A percentile compares a stretch with the other conserved stretches of the same genome.
phyloP scores from a whole-genome alignment of 2,329 filamentous ascomycete species.

The Nakataea oryzae region DNA sequence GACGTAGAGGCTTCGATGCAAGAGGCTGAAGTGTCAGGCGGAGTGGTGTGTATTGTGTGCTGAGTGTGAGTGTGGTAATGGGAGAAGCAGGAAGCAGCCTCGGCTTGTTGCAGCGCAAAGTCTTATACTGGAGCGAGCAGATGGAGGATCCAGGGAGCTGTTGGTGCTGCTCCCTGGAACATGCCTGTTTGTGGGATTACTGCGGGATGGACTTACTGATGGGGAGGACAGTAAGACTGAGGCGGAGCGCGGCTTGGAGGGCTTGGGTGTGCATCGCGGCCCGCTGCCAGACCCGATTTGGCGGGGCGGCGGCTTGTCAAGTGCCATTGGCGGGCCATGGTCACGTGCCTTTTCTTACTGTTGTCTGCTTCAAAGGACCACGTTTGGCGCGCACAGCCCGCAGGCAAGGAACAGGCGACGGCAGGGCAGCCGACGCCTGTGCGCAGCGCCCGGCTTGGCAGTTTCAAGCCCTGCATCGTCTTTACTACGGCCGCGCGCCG shows the following conservation, averaged over 20 bases:
- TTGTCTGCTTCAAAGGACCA: too few species aligned
- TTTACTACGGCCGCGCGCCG: too few species aligned
- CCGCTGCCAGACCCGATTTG: background rate
- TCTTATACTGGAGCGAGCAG: background rate
- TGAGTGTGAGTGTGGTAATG: background rate
- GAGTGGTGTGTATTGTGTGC: background rate
- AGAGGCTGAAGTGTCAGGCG: background rate
- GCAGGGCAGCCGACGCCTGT: too few species aligned
- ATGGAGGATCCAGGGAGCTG: background rate
- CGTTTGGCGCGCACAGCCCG: too few species aligned
- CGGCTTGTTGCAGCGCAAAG: background rate
- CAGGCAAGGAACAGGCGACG: too few species aligned
- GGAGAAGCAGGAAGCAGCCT: background rate
- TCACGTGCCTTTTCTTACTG: background rate
- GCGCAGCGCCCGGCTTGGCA: too few species aligned
- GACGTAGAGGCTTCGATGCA: background rate
- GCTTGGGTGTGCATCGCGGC: background rate
- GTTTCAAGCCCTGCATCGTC: too few species aligned
- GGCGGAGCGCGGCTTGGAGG: background rate
- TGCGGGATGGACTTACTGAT: slow-evolving; percentile 13
- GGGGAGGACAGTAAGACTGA: background rate
- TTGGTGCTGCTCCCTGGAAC: background rate
- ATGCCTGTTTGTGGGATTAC: background rate
- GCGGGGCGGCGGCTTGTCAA: slow-evolving; percentile 15
- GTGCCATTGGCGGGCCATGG: background rate